Base-by-base conservation (phyloP, 2,329 filamentous ascomycete genomes). In the Scytalidium lignicola region DNA sequence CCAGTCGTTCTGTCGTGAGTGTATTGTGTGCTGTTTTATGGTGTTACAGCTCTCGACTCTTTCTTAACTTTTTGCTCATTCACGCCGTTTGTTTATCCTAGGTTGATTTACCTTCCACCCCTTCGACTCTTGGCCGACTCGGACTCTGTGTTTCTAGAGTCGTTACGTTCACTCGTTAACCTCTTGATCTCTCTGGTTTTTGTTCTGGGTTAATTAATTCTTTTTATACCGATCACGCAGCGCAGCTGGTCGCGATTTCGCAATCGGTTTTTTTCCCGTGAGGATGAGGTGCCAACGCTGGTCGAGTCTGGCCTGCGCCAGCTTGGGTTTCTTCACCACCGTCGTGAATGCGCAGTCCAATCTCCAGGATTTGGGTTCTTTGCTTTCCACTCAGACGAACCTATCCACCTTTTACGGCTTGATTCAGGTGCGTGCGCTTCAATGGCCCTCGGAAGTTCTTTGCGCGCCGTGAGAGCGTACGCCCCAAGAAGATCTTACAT, bases 381-480 rank as follows among this genome's bases (percentile, higher is more conserved):
- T 74, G 19, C 56, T 76, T 12, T 58, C 64, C 5, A 61, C 58
- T 3, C 64, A 73, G 44, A 62, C 63, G 48, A 71, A 74, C 44
- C 62, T 76, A 32, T 70, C 66, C 8, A 74, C 66, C 2, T 75
- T 70, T 54, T 70, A 71, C 53, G 61, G 64, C 17, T 59, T 75
- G 44, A 68, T 75, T 52, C 65, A 72, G 64, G 72, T 72, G 58
- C 23, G 57, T 51, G 22, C 5, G 15, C 32, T 37, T 37, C 32
- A 37, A 37, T 37, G 32, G 32, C n/a, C 15, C 32, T 37, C 15
- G 32, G 32, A 4, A 37, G 32, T 17, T 4, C 12, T 8, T 28
- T 9, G 32, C 32, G 32, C 32, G n/a, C 32, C 7, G 7, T 28
- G 26, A 7, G 26, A 7, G 26, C 26, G 26, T 13, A 13, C 26